Evolutionary conservation across 1,284 basidiomycete species (phyloP).

Genomic region (Caloboletus inedulis): DNA sequence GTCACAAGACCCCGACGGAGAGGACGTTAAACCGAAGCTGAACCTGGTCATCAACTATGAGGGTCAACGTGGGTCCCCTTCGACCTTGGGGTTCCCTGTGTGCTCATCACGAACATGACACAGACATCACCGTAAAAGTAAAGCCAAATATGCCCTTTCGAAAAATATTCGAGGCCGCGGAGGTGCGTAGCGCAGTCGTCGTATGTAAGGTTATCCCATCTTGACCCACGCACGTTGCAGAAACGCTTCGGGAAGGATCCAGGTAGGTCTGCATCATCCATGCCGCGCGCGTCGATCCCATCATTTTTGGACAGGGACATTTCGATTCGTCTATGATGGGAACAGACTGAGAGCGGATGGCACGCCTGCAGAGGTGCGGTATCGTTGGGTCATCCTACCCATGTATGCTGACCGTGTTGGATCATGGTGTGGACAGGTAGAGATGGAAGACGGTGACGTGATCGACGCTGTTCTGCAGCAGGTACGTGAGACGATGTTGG

Average conservation of each 20-base stretch:
- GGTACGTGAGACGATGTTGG: slow-evolving; percentile 15
- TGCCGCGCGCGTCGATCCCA: background rate
- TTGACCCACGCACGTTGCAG: slow-evolving; percentile 33
- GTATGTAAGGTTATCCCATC: background rate
- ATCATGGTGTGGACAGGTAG: slow-evolving; percentile 10
- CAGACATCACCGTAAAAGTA: slow-evolving; percentile 65
- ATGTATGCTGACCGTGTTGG: background rate
- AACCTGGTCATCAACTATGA: slow-evolving; percentile 54
- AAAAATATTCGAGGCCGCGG: slow-evolving; percentile 64
- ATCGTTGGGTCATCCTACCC: background rate
- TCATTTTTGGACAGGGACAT: slow-evolving; percentile 40
- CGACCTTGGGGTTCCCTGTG: background rate
- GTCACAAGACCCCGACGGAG: slow-evolving; percentile 51
- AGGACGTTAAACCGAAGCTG: slow-evolving; percentile 68
- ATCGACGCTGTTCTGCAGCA: slow-evolving; percentile 31
- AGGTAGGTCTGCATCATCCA: slow-evolving; percentile 36
- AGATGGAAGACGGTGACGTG: slow-evolving; percentile 30
- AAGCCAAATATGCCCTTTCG: slow-evolving; percentile 58
- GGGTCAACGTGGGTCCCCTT: slow-evolving; percentile 38
- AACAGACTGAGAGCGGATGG: slow-evolving; percentile 44
- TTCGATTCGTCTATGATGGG: slow-evolving; percentile 57
- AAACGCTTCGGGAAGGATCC: slow-evolving; percentile 57
- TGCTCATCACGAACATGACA: background rate
- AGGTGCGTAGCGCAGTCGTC: slow-evolving; percentile 41
- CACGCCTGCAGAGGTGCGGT: slow-evolving; percentile 50